Percentiles rank a stretch among this genome's conserved stretches.
phyloP scores from a whole-genome alignment of 148 eudicot species.

The Camellia granthamiana region DNA sequence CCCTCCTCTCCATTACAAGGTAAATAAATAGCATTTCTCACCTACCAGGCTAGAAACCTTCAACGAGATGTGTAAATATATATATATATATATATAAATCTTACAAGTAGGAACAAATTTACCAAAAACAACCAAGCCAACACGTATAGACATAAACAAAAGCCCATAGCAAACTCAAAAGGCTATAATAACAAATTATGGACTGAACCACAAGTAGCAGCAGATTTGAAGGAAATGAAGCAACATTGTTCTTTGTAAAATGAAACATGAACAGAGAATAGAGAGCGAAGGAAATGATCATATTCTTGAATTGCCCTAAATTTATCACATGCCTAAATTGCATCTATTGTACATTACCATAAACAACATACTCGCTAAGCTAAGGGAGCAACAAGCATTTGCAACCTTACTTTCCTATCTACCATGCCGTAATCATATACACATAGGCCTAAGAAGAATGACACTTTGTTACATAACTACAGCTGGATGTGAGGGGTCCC shows the following conservation, averaged over 20 bases:
- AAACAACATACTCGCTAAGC: slow-evolving; percentile 7
- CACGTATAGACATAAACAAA: too few relatives aligned
- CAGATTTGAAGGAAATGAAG: background rate
- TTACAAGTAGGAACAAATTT: too few relatives aligned
- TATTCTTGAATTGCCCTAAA: background rate
- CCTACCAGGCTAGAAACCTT: too few relatives aligned
- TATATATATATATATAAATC: too few relatives aligned
- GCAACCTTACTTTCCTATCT: slow-evolving; percentile 17
- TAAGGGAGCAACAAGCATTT: slow-evolving; percentile 23
- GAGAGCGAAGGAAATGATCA: background rate
- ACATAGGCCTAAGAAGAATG: slow-evolving; percentile 6
- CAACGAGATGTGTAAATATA: too few relatives aligned
- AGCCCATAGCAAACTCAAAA: too few relatives aligned
- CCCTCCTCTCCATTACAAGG: too few relatives aligned
- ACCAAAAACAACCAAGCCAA: too few relatives aligned
- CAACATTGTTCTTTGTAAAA: background rate
- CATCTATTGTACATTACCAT: slow-evolving; percentile 4
- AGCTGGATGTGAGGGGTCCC: background rate
- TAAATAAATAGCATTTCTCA: too few relatives aligned
- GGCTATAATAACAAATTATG: too few relatives aligned
- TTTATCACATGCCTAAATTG: slow-evolving; percentile 1
- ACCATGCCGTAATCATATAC: background rate
- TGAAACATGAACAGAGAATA: background rate
- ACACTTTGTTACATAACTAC: slow-evolving; percentile 11
- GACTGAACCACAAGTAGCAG: background rate